These are phyloP conservation scores for Tritrichomonas foetus DNA, from an alignment of 208 protist genomes.

Conservation along the genomic window DNA sequence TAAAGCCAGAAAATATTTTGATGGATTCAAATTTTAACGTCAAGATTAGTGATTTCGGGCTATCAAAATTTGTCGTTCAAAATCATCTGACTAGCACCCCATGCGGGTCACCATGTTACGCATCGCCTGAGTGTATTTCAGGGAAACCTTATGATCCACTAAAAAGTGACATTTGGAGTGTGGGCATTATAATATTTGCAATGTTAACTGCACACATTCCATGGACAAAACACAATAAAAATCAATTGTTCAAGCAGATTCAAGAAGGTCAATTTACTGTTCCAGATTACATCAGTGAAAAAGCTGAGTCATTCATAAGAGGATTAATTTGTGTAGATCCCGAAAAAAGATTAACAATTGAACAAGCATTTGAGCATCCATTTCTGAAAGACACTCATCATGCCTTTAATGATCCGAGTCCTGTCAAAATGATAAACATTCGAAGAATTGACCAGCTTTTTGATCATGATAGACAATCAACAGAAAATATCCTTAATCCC, in stretches of 20 bases:
- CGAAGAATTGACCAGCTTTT: not conserved
- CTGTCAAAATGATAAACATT: not conserved
- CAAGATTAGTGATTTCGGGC: not conserved
- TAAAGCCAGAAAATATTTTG: not conserved
- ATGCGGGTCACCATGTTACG: not conserved
- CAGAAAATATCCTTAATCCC: too few relatives aligned
- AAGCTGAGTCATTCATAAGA: too few relatives aligned
- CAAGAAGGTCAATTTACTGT: not conserved
- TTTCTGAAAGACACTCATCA: too few relatives aligned
- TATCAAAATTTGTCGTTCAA: not conserved
- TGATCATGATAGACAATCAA: too few relatives aligned
- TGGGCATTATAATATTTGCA: slow-evolving; percentile 32
- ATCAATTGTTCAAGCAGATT: not conserved
- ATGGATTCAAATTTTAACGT: not conserved
- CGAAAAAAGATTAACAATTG: too few relatives aligned
- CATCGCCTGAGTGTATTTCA: not conserved
- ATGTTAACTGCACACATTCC: slow-evolving; percentile 11
- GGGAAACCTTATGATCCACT: not conserved
- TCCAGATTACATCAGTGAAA: not conserved
- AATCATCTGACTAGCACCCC: not conserved
- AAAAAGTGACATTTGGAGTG: not conserved
- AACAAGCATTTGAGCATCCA: too few relatives aligned
- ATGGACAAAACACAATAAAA: not conserved
- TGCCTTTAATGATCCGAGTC: too few relatives aligned
- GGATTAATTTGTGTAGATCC: too few relatives aligned